A percentile compares a stretch with the other conserved stretches of the same genome.
Evolutionary conservation across 2,329 filamentous ascomycete species (phyloP).

Genomic region (Cercospora sp.): DNA sequence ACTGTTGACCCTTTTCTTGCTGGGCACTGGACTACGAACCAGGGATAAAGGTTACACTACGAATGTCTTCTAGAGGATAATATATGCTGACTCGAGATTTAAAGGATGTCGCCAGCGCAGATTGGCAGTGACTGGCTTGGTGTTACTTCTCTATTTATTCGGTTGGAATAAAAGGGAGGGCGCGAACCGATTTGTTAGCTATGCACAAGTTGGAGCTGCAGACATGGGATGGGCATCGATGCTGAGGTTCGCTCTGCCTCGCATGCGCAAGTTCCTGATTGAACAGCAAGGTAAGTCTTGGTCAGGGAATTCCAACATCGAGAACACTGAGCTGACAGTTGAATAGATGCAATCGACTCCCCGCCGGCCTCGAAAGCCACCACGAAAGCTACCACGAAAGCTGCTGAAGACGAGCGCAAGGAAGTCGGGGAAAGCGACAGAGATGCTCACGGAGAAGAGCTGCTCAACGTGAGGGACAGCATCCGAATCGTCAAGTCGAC

Average conservation of each 20-base stretch:
- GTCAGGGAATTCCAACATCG: background rate
- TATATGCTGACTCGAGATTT: background rate
- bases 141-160: background rate
- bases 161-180: background rate
- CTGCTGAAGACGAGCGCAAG: background rate
- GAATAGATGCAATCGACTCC: background rate
- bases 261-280: background rate
- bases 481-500: background rate
- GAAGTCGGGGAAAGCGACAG: background rate
- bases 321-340: background rate
- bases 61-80: no score
- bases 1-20: background rate
- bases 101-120: background rate
- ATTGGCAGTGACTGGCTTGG: background rate
- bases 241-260: background rate
- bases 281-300: background rate
- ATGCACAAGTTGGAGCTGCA: background rate
- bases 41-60: background rate
- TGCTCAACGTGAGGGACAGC: background rate
- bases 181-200: background rate
- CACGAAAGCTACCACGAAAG: background rate
- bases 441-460: background rate
- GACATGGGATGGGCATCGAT: background rate
- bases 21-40: background rate
- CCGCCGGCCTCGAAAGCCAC: no score